A percentile compares a stretch with the other conserved stretches of the same genome.
These are phyloP conservation scores for Neofusicoccum kwambonambiense DNA, from an alignment of 2,329 filamentous ascomycete species.

Conservation along the genomic window DNA sequence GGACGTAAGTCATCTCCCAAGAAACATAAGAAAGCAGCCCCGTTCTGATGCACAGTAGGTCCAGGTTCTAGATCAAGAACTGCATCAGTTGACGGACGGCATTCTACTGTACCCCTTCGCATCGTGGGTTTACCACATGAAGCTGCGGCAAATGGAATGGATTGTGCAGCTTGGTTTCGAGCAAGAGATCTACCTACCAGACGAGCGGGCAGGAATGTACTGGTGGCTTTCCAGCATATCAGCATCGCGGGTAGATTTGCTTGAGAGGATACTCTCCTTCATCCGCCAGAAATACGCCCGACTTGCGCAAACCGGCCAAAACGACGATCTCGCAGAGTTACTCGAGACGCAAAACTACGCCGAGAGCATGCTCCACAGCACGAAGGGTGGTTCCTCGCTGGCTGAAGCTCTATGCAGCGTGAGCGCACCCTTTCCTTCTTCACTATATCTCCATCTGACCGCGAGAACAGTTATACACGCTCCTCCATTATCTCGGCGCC, in stretches of 20 bases:
- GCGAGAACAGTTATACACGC: constrained; percentile 50
- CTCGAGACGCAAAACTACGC: constrained; percentile 1
- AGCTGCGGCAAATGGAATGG: constrained; percentile 82
- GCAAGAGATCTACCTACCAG: constrained; percentile 80
- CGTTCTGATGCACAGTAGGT: constrained; percentile 32
- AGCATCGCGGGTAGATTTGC: constrained; percentile 21
- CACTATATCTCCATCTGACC: background rate
- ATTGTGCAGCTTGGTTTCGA: constrained; percentile 93
- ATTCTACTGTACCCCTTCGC: constrained; percentile 70
- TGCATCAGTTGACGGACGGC: constrained; percentile 61
- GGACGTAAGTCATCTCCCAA: constrained; percentile 54
- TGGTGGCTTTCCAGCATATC: constrained; percentile 51
- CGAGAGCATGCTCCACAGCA: background rate
- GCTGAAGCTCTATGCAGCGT: constrained; percentile 16
- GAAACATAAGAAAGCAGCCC: background rate
- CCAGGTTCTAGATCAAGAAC: constrained; percentile 69
- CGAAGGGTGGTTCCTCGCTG: constrained; percentile 1
- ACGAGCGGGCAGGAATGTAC: constrained; percentile 87
- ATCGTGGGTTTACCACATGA: constrained; percentile 88
- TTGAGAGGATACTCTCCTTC: constrained; percentile 13
- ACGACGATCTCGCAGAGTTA: background rate
- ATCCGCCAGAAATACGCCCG: background rate
- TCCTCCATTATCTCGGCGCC: constrained; percentile 58
- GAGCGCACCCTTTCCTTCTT: background rate
- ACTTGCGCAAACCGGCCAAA: background rate